Evolutionary conservation across 2,329 filamentous ascomycete genomes (phyloP).

Genomic region (Monosporascus sp.): DNA sequence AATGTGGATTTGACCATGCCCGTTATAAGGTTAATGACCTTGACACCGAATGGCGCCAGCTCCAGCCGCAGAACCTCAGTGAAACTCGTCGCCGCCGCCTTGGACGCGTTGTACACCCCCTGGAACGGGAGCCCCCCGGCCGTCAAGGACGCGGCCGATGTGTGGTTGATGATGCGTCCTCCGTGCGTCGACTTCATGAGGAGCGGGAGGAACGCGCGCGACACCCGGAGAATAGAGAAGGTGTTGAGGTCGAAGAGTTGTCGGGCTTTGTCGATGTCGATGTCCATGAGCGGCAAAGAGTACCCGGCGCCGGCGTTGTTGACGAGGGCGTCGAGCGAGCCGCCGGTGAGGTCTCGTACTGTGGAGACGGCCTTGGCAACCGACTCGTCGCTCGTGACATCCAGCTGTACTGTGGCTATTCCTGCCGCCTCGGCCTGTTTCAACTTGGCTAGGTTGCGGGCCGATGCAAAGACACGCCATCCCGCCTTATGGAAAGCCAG

Average conservation of each 20-base stretch:
- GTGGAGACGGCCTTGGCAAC: constrained; percentile 10
- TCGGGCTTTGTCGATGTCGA: neutral
- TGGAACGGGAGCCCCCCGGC: neutral
- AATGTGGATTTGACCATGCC: constrained; percentile 4
- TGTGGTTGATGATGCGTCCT: neutral
- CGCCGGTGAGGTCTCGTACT: constrained; percentile 12
- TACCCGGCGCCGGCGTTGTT: constrained; percentile 25
- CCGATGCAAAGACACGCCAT: constrained; percentile 27
- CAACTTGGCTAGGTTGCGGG: constrained; percentile 22
- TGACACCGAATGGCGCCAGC: constrained; percentile 8
- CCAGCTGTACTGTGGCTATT: constrained; percentile 18
- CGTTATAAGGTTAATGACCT: constrained; percentile 7
- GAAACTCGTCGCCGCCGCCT: constrained; percentile 3
- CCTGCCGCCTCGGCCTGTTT: constrained; percentile 6
- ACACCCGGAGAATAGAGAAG: neutral
- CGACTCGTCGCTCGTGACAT: constrained; percentile 18
- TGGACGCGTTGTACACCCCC: constrained; percentile 6
- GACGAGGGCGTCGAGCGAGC: constrained; percentile 23
- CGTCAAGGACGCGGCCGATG: neutral
- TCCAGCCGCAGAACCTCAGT: constrained; percentile 10
- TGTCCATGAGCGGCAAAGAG: constrained; percentile 1
- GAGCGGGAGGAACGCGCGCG: neutral
- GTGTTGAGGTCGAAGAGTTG: neutral
- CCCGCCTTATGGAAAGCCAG: constrained; percentile 19
- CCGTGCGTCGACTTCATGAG: neutral